Evolutionary conservation across 106 monocot species (phyloP).

Genomic region (Acorus calamus): DNA sequence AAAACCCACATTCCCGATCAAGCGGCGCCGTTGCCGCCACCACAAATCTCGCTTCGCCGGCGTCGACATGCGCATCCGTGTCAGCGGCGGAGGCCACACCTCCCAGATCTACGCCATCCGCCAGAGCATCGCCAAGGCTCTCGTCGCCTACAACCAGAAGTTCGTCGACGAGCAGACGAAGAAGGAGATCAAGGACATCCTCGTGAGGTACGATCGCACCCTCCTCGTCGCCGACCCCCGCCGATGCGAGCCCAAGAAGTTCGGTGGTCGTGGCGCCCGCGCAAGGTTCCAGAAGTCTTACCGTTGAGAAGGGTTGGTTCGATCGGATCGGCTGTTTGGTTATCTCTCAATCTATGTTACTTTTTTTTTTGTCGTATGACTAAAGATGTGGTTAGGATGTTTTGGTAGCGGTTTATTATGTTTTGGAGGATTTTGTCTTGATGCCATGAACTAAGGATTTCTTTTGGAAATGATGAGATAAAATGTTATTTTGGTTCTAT

Average conservation of each 20-base stretch:
- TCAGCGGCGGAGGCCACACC: background rate
- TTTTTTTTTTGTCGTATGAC: too few species aligned
- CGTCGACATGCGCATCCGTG: background rate
- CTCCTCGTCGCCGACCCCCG: conserved; percentile 4
- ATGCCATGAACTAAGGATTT: too few species aligned
- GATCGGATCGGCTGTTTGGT: too few species aligned
- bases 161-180: conserved; percentile 2
- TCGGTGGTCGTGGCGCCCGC: conserved; percentile 2
- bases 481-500: too few species aligned
- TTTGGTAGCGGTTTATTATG: too few species aligned
- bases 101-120: conserved; percentile 6
- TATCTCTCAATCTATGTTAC: too few species aligned
- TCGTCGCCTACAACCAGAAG: conserved; percentile 4
- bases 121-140: conserved; percentile 5
- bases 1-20: too few species aligned
- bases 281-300: conserved; percentile 3
- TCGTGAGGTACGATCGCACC: background rate
- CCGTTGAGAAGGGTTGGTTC: background rate
- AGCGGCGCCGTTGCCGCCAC: too few species aligned
- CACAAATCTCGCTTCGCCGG: too few species aligned
- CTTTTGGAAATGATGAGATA: too few species aligned
- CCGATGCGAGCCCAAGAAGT: conserved; percentile 6
- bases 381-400: too few species aligned
- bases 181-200: conserved; percentile 4
- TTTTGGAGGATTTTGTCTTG: too few species aligned